Evolutionary conservation across 805 yeast species (phyloP).

Genomic region (Yamadazyma takamatsuzukensis): DNA sequence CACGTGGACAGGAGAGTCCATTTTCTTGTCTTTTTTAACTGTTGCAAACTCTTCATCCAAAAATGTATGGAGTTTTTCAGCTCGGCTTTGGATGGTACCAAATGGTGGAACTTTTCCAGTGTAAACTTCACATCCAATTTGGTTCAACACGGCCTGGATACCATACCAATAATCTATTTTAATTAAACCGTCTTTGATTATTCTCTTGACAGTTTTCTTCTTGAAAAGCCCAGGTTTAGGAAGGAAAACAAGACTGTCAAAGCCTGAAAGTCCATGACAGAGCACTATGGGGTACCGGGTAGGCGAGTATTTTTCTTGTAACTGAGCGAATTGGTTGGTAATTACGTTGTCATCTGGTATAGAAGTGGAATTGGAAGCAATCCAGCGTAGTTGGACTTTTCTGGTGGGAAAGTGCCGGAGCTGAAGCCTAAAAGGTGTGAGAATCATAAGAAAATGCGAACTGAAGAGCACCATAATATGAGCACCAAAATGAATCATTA

Average conservation of each 20-base stretch:
- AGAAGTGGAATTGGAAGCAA: too few relatives aligned
- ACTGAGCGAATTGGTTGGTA: conserved; percentile 4
- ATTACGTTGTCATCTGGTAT: too few relatives aligned
- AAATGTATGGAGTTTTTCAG: conserved; percentile 50
- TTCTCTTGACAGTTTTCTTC: conserved; percentile 7
- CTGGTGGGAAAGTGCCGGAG: too few relatives aligned
- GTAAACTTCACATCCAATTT: conserved; percentile 63
- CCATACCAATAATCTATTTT: conserved; percentile 81
- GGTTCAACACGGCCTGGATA: conserved; percentile 55
- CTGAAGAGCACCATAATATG: too few relatives aligned
- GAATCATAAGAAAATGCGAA: too few relatives aligned
- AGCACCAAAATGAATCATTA: too few relatives aligned
- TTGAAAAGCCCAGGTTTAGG: conserved; percentile 14
- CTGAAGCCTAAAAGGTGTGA: too few relatives aligned
- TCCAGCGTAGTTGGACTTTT: too few relatives aligned
- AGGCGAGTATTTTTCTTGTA: conserved; percentile 19
- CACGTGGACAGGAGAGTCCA: too few relatives aligned
- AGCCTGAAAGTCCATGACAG: conserved; percentile 87
- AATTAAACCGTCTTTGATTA: conserved; percentile 23
- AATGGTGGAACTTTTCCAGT: conserved; percentile 81
- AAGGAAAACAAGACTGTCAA: conserved; percentile 44
- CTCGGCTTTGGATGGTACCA: conserved; percentile 70
- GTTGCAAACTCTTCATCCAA: conserved; percentile 30
- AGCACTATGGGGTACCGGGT: conserved; percentile 73
- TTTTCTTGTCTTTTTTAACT: conserved; percentile 30